Percentiles rank a stretch among this genome's conserved stretches.
Conservation (phyloP, 2,329 filamentous ascomycete genomes). For the Penicillium sp. region DNA sequence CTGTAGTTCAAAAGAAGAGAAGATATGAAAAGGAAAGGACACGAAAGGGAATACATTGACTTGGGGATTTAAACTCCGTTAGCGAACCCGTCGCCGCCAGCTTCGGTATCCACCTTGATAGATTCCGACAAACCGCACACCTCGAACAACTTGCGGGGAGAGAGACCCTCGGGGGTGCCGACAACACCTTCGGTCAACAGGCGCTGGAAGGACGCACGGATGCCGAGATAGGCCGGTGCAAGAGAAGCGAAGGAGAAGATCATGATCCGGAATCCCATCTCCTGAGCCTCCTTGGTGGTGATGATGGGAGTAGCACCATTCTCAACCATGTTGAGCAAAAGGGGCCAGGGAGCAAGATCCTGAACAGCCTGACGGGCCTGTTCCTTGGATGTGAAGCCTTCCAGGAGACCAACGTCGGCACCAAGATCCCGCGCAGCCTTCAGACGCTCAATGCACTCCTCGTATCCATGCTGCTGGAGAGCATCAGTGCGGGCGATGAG, state of each 20-base stretch:
- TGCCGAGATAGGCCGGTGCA: constrained; percentile 33
- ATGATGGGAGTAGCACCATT: constrained; percentile 36
- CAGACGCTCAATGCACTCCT: constrained; percentile 35
- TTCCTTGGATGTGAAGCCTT: constrained; percentile 35
- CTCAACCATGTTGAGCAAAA: constrained; percentile 42
- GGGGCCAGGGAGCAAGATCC: constrained; percentile 35
- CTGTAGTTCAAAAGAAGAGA: neutral
- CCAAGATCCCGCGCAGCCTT: constrained; percentile 35
- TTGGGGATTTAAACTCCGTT: constrained; percentile 21
- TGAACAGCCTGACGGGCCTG: constrained; percentile 31
- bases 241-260: constrained; percentile 38
- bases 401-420: constrained; percentile 38
- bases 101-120: constrained; percentile 34
- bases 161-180: constrained; percentile 25
- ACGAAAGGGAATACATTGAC: neutral
- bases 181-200: constrained; percentile 34
- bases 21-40: neutral
- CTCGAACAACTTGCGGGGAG: constrained; percentile 35
- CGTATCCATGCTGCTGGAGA: constrained; percentile 34
- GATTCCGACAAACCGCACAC: constrained; percentile 38
- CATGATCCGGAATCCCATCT: constrained; percentile 41
- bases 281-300: constrained; percentile 33
- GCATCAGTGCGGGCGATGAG: constrained; percentile 42
- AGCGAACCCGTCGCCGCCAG: constrained; percentile 30
- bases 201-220: constrained; percentile 28